Base-by-base conservation (phyloP, 768 basidiomycete genomes). In the Russula compacta region DNA sequence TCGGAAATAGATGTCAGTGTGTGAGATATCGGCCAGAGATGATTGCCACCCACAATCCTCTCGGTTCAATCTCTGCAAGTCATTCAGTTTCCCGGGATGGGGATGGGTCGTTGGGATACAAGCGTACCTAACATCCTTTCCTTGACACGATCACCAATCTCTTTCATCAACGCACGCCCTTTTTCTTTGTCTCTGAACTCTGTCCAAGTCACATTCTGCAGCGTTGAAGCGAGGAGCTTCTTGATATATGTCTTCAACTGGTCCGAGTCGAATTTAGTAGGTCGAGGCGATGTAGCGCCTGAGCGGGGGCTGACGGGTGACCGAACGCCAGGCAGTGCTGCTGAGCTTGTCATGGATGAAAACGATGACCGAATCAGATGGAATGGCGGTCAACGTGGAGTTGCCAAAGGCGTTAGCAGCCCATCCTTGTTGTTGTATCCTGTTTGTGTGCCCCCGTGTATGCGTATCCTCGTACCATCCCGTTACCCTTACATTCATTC, bases 131-230 rank as follows among this genome's bases (percentile, higher is more conserved):
- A 67, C 88, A 92, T 92, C 67, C 91, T 77, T 71, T 90, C 86
- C 73, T 91, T 93, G 47, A 93, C 82, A 50, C 91, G 80, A 68
- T 89, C 87, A 19, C 87, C 83, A 60, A 93, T 86, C 68, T 93
- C 88, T 72, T 85, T 89, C 71, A 89, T 90, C 85, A 87, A 89
- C 6, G 73, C 77, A 71, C 82, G 86, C 17, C 86, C 80, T 60
- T 79, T 81, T 38, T 91, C 87, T 29, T 81, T 78, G 56, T 92
- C 89, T 66, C 82, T 83, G 51, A 78, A 69, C 47, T 84, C 82
- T 36, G 84, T 80, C 90, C 89, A 93, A 10, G 79, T 69, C 56
- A 78, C 79, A 53, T 73, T 77, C 59, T 85, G 80, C 43, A 93
- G 77, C 1, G 84, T 88, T 5, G 84, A 80, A 60, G 84, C 78